A percentile compares a stretch with the other conserved stretches of the same genome.
phyloP scores from a whole-genome alignment of 805 yeast genomes.

The Candida ipomoeae region DNA sequence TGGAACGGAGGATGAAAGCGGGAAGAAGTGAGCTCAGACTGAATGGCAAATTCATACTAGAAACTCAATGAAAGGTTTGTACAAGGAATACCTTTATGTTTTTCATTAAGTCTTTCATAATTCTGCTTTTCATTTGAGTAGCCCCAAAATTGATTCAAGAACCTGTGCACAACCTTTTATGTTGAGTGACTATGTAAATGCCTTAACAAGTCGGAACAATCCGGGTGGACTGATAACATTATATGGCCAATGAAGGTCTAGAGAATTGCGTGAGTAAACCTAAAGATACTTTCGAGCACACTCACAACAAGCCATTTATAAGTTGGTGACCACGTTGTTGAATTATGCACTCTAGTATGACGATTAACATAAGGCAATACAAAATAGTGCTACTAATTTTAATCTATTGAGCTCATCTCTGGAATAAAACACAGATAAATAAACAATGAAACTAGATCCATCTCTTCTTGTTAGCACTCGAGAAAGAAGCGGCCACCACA shows the following conservation, averaged over 20 bases:
- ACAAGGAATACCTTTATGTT: background rate
- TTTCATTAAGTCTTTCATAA: background rate
- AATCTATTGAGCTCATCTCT: background rate
- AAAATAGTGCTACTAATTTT: background rate
- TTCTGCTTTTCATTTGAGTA: background rate
- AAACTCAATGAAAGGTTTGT: background rate
- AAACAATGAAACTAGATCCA: slow-evolving; percentile 24
- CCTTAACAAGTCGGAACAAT: too few relatives aligned
- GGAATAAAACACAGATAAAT: background rate
- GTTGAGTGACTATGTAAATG: too few relatives aligned
- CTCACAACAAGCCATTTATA: too few relatives aligned
- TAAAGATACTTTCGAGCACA: too few relatives aligned
- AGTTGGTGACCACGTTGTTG: too few relatives aligned
- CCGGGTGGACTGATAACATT: too few relatives aligned
- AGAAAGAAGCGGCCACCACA: slow-evolving; percentile 37
- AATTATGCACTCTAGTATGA: too few relatives aligned
- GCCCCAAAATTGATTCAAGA: background rate
- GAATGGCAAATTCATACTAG: background rate
- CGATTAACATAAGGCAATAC: background rate
- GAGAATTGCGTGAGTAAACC: too few relatives aligned
- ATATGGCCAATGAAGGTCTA: too few relatives aligned
- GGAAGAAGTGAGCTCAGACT: background rate
- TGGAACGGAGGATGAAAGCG: background rate
- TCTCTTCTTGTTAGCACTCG: slow-evolving; percentile 33
- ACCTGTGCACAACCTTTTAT: too few relatives aligned